Evolutionary conservation across 768 basidiomycete genomes (phyloP), one percentile per base, ranked within the genome.

Genomic region (Phylloporus sp.): DNA sequence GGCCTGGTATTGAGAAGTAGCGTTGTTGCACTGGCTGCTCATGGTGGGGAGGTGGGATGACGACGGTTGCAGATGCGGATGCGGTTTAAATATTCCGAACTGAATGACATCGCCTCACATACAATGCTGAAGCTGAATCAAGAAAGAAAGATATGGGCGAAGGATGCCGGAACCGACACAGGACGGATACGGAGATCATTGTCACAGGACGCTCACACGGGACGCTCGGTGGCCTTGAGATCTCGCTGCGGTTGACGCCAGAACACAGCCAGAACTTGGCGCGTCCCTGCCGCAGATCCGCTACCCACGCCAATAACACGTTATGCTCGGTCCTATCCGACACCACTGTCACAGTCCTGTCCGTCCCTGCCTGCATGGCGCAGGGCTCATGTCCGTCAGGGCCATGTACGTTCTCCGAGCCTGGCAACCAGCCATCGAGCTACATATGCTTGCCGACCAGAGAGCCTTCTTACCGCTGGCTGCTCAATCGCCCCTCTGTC

Each of bases 151-250:
- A 53, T 47, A 46, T n/a, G 40, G 33, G 23, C 7, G 24, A 51
- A 29, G 17, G n/a, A 53, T 55, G 52, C 58, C 65, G 62, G 64
- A 55, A 59, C 59, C 64, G 63, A 64, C 50, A 54, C 52, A 55
- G 50, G 54, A 48, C 50, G 28, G 62, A 57, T 40, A 42, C 49
- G 49, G 53, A 27, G 46, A 57, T 55, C 50, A 50, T 59, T 54
- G 29, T 45, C 22, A 42, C 46, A n/a, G 32, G 33, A 17, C 27
- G 9, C 47, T 58, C 60, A 54, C 56, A 62, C 60, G 53, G 44
- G 32, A 38, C 46, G 27, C 29, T 24, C 27, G 22, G 15, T 42
- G 22, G 2, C 22, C 49, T 49, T 53, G 48, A 40, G 46, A 56
- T 59, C 38, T 52, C 46, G 39, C 34, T 37, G 44, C 39, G 40